Evolutionary conservation across 2,329 filamentous ascomycete genomes (phyloP).

Genomic region (Alternaria solani): DNA sequence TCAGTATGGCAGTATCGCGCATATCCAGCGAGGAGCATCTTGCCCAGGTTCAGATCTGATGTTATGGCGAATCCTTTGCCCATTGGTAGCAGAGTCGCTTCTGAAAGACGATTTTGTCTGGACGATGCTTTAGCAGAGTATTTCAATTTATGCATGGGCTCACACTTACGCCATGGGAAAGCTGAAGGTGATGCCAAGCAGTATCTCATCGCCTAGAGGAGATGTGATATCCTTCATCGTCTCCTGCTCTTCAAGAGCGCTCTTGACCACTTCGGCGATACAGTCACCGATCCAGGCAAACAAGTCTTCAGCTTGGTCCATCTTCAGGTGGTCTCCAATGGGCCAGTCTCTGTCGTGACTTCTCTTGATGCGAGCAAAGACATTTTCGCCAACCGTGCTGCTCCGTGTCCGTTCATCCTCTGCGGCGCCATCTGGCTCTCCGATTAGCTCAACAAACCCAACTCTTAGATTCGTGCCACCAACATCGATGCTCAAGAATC

Average conservation of each 20-base stretch:
- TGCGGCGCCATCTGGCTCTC: constrained; percentile 48
- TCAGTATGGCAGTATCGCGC: constrained; percentile 59
- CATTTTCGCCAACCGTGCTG: constrained; percentile 27
- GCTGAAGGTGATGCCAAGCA: constrained; percentile 74
- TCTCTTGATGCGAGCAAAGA: constrained; percentile 59
- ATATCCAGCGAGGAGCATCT: constrained; percentile 67
- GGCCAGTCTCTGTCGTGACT: constrained; percentile 76
- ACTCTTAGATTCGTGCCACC: constrained; percentile 75
- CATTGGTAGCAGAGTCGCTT: constrained; percentile 72
- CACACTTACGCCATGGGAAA: constrained; percentile 67
- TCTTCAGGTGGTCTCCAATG: constrained; percentile 76
- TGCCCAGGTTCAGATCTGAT: constrained; percentile 67
- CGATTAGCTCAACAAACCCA: constrained; percentile 70
- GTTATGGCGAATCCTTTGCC: constrained; percentile 74
- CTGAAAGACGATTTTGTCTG: constrained; percentile 66
- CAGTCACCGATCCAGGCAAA: constrained; percentile 84
- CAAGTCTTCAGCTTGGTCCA: constrained; percentile 75
- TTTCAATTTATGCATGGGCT: background rate
- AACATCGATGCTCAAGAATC: constrained; percentile 56
- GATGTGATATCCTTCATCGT: constrained; percentile 25
- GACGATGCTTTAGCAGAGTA: constrained; percentile 17
- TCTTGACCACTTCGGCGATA: constrained; percentile 75
- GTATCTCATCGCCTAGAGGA: constrained; percentile 57
- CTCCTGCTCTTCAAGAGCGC: constrained; percentile 57
- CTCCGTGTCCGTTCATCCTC: constrained; percentile 20